Evolutionary conservation across 306 rosid species (phyloP).

Genomic region (Cucumis hystrix): DNA sequence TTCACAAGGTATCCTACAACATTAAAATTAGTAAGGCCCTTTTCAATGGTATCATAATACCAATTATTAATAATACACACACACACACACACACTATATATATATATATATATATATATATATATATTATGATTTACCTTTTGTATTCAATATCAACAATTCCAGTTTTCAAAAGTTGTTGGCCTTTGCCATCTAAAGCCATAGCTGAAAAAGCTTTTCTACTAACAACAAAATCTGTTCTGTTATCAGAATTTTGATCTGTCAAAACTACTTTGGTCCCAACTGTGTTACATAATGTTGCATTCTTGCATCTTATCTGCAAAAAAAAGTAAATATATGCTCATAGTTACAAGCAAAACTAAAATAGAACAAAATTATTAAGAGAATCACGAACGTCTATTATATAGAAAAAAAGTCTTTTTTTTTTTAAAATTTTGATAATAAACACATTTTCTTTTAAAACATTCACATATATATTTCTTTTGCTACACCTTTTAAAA

Average conservation of each 20-base stretch:
- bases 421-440: no score
- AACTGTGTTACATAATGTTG: conserved; percentile 24
- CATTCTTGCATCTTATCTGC: conserved; percentile 77
- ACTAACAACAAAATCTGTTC: conserved; percentile 64
- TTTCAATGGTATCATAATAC: not conserved
- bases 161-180: conserved; percentile 42
- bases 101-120: no score
- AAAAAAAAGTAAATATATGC: not conserved
- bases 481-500: no score
- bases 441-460: no score
- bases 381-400: no score
- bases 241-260: conserved; percentile 45
- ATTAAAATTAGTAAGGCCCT: not conserved
- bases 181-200: conserved; percentile 41
- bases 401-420: no score
- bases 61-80: no score
- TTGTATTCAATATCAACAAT: conserved; percentile 57
- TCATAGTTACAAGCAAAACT: not conserved
- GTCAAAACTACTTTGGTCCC: conserved; percentile 55
- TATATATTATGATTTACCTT: conserved; percentile 19
- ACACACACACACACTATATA: no score
- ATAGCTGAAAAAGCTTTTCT: conserved; percentile 52
- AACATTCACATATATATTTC: no score
- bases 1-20: conserved; percentile 53
- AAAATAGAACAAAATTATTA: not conserved